These are phyloP conservation scores for Xerocomellus chrysenteron DNA, from an alignment of 768 basidiomycete genomes.

Conservation along the genomic window DNA sequence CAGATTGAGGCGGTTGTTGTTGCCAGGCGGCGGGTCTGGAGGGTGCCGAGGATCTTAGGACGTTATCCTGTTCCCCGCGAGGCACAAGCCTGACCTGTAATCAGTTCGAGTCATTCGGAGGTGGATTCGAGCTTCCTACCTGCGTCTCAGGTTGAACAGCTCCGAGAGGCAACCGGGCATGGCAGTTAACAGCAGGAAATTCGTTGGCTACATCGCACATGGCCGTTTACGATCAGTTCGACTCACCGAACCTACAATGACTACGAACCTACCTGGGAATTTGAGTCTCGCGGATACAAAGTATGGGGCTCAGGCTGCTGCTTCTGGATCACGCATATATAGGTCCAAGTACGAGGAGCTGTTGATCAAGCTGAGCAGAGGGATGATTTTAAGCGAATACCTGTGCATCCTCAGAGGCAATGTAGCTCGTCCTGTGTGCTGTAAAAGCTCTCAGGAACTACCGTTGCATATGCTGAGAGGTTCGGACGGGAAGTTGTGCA, in stretches of 20 bases:
- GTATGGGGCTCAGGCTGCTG: neutral
- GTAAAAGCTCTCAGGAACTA: neutral
- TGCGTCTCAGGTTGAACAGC: neutral
- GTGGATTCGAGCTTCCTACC: conserved; percentile 1
- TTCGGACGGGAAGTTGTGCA: neutral
- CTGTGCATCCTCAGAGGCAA: neutral
- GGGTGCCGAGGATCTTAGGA: neutral
- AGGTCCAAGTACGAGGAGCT: no score
- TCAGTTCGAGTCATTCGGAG: neutral
- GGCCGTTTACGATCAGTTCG: neutral
- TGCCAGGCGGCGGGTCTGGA: no score
- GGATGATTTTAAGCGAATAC: neutral
- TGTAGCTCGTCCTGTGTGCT: neutral
- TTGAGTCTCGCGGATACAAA: neutral
- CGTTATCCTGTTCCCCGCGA: neutral
- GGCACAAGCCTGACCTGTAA: neutral
- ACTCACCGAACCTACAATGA: neutral
- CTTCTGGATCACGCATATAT: neutral
- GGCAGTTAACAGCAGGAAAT: neutral
- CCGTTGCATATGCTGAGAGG: neutral
- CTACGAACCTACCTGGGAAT: neutral
- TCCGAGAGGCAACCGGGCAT: neutral
- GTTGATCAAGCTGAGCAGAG: neutral
- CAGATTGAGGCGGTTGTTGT: neutral
- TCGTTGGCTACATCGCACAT: neutral